These are phyloP conservation scores for Graphium sp. DNA, from an alignment of 2,329 filamentous ascomycete species.

Conservation along the genomic window DNA sequence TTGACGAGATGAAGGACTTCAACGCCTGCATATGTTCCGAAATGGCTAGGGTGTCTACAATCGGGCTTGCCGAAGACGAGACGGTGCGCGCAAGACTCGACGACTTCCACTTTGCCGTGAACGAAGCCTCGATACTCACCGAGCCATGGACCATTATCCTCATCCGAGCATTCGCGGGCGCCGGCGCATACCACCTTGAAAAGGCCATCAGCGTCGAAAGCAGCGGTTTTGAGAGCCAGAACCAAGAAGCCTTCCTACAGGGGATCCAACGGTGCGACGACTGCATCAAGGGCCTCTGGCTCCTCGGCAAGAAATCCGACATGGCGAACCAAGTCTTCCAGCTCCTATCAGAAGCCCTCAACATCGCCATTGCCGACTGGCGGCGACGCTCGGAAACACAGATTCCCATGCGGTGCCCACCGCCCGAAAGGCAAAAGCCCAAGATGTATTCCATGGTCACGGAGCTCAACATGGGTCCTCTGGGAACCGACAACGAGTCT, in stretches of 20 bases:
- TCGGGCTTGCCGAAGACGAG: conserved; percentile 10
- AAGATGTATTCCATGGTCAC: no score
- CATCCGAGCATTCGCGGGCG: conserved; percentile 32
- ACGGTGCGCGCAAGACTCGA: conserved; percentile 3
- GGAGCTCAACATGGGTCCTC: no score
- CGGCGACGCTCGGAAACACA: no score
- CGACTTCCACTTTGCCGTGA: conserved; percentile 34
- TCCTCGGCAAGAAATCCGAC: conserved; percentile 37
- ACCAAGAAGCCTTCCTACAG: conserved; percentile 8
- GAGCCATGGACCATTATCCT: conserved; percentile 43
- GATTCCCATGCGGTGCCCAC: no score
- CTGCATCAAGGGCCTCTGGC: conserved; percentile 35
- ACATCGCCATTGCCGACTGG: no score
- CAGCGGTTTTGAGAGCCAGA: conserved; percentile 8
- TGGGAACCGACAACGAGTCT: no score
- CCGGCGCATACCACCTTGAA: conserved; percentile 20
- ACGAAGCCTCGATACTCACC: conserved; percentile 36
- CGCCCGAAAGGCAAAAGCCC: no score
- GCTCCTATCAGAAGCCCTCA: conserved; percentile 2
- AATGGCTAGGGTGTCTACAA: conserved; percentile 26
- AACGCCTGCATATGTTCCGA: conserved; percentile 28
- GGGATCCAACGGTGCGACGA: conserved; percentile 21
- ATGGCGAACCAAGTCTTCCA: conserved; percentile 12
- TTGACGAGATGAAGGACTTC: conserved; percentile 19
- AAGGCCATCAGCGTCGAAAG: conserved; percentile 13